These are phyloP conservation scores for Hirschioporus abietinus DNA, from an alignment of 768 basidiomycete genomes.

Conservation along the genomic window DNA sequence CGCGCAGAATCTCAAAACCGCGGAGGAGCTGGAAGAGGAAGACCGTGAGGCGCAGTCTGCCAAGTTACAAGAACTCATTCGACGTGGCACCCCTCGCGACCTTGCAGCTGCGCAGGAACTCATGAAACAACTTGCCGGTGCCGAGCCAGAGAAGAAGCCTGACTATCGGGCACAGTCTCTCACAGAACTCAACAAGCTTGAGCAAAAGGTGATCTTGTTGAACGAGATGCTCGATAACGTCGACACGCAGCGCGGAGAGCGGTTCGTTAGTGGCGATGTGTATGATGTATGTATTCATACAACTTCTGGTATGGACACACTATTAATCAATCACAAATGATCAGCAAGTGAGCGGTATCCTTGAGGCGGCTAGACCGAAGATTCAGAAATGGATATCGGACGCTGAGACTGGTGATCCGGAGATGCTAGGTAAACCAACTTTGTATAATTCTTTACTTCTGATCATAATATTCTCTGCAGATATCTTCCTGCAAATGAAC, in stretches of 20 bases:
- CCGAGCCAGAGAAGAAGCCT: constrained; percentile 90
- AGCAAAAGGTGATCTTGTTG: constrained; percentile 90
- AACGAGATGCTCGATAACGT: constrained; percentile 98
- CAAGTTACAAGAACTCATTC: constrained; percentile 97
- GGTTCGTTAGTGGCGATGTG: constrained; percentile 82
- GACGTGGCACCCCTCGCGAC: constrained; percentile 92
- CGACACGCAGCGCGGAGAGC: constrained; percentile 63
- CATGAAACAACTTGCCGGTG: constrained; percentile 93
- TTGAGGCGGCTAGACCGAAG: constrained; percentile 81
- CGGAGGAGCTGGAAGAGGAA: constrained; percentile 93
- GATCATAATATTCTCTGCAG: constrained; percentile 32
- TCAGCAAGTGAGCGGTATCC: constrained; percentile 86
- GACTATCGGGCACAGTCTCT: constrained; percentile 90
- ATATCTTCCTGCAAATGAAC: constrained; percentile 92
- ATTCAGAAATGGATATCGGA: constrained; percentile 98
- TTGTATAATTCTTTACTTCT: background rate
- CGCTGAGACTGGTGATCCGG: constrained; percentile 83
- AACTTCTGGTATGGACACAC: background rate
- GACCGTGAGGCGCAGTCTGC: constrained; percentile 93
- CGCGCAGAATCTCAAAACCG: constrained; percentile 83
- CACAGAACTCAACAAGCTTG: constrained; percentile 88
- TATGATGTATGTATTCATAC: constrained; percentile 64
- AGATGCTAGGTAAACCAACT: constrained; percentile 67
- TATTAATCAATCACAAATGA: constrained; percentile 6
- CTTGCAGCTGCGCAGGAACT: constrained; percentile 93